Base-by-base conservation (phyloP, 2,329 filamentous ascomycete genomes). In the Xylaria sp. region DNA sequence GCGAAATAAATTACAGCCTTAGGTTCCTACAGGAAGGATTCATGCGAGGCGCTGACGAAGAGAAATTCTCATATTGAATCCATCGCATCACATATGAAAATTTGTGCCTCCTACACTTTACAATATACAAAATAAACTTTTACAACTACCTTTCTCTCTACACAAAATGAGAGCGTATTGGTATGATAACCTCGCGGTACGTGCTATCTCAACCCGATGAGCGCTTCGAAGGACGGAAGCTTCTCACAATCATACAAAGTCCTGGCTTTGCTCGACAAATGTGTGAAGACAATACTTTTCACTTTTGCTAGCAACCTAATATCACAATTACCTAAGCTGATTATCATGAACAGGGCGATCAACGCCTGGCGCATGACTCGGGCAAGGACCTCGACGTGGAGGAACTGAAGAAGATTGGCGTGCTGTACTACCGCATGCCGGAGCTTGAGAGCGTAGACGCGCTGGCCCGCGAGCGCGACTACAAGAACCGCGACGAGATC, bases 401-500 rank as follows among this genome's bases (percentile, higher is more conserved):
- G 5, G 89, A 92, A 65, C 90, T 99, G 67, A 80, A 85, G 71
- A 85, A 87, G 63, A 85, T 98, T 20, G 95, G 95, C 67, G 93
- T 99, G 44, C 81, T 93, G 53, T 96, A 97, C 85, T 89, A 89
- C 79, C 85, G 87, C 78, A 88, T 92, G 74, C 83, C 89, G 13
- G 82, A 88, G 40, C 78, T 94, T 58, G 81, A 85, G 38, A 85
- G 85, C 31, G 94, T 98, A 48, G 87, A 98, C 79, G 79, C 83
- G 51, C 87, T 99, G 53, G 95, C 96, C 2, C 74, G 81, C 3
- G 84, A 92, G 73, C 92, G 95, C 68, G 87, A 88, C 75, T 98
- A 99, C 87, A 94, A 92, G 84, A 97, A 98, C 85, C 92, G 95
- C 66, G 96, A 99, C 83, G 90, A 97, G 82, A 92, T 98, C 79